A percentile compares a stretch with the other conserved stretches of the same genome.
phyloP scores from a whole-genome alignment of 352 stramenopile genomes.

The Phytophthora pini region DNA sequence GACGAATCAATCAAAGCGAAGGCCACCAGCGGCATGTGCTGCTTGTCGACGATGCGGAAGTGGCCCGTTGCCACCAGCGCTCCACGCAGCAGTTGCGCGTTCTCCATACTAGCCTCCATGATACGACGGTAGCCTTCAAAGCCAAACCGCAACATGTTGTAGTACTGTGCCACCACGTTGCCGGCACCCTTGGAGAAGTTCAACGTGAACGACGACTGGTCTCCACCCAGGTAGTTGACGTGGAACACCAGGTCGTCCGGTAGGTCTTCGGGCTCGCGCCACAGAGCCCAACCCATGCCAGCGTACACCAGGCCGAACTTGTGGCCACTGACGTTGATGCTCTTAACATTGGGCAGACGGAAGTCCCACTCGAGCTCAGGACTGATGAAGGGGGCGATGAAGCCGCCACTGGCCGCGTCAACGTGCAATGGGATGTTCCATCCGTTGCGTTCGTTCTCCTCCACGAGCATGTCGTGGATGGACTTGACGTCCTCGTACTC shows the following conservation, averaged over 20 bases:
- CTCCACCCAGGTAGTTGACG: conserved; percentile 92
- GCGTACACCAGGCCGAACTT: conserved; percentile 95
- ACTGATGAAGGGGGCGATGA: conserved; percentile 92
- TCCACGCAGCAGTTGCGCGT: conserved; percentile 78
- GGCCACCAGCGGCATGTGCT: conserved; percentile 92
- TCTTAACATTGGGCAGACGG: conserved; percentile 91
- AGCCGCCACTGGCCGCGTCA: conserved; percentile 91
- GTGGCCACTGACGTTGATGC: conserved; percentile 94
- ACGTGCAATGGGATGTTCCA: conserved; percentile 92
- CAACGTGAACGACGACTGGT: conserved; percentile 93
- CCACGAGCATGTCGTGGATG: conserved; percentile 89
- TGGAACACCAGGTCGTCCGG: conserved; percentile 91
- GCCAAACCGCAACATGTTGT: conserved; percentile 94
- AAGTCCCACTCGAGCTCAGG: conserved; percentile 93
- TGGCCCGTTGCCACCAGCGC: conserved; percentile 80
- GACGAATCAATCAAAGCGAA: conserved; percentile 85
- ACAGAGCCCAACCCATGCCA: conserved; percentile 94
- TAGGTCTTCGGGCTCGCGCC: conserved; percentile 82
- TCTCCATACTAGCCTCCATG: conserved; percentile 92
- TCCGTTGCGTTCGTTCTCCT: conserved; percentile 84
- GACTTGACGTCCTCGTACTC: conserved; percentile 93
- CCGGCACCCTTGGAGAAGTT: conserved; percentile 94
- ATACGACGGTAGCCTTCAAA: conserved; percentile 90
- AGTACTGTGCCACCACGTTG: conserved; percentile 92
- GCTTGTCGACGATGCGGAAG: conserved; percentile 91